phyloP scores from a whole-genome alignment of 176 grass and related monocot species.

The Cenchrus americanus region DNA sequence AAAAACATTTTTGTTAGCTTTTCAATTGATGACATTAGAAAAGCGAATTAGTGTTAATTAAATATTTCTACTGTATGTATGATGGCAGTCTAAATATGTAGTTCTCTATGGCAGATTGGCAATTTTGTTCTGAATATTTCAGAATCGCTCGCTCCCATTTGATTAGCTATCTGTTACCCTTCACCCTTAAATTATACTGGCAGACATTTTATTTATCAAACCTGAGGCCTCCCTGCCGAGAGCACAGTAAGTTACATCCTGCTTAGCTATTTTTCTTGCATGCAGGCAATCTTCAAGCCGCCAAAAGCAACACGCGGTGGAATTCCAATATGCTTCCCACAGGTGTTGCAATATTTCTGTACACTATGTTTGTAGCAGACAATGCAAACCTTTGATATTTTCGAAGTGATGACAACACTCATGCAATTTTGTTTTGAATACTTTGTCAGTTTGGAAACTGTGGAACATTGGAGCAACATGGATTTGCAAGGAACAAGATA shows the following conservation, averaged over 20 bases:
- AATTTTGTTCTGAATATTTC: background rate
- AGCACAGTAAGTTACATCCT: background rate
- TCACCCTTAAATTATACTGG: background rate
- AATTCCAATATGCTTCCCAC: slow-evolving; percentile 55
- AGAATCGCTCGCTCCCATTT: background rate
- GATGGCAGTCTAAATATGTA: background rate
- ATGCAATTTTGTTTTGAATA: background rate
- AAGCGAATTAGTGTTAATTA: background rate
- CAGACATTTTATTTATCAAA: background rate
- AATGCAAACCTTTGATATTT: background rate
- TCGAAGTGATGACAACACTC: background rate
- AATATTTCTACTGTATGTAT: background rate
- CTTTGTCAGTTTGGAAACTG: slow-evolving; percentile 54
- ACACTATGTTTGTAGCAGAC: background rate
- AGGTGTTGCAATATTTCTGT: slow-evolving; percentile 25
- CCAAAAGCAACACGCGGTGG: slow-evolving; percentile 40
- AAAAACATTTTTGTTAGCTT: background rate
- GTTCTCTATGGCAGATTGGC: background rate
- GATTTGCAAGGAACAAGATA: slow-evolving; percentile 87
- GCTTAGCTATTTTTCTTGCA: background rate
- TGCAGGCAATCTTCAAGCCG: slow-evolving; percentile 45
- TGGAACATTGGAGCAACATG: slow-evolving; percentile 78
- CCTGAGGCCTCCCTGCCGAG: background rate
- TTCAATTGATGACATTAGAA: slow-evolving; percentile 6
- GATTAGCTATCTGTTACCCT: background rate